Conservation (phyloP, 78 protist genomes). For the Dictyostelium brefeldianum region DNA sequence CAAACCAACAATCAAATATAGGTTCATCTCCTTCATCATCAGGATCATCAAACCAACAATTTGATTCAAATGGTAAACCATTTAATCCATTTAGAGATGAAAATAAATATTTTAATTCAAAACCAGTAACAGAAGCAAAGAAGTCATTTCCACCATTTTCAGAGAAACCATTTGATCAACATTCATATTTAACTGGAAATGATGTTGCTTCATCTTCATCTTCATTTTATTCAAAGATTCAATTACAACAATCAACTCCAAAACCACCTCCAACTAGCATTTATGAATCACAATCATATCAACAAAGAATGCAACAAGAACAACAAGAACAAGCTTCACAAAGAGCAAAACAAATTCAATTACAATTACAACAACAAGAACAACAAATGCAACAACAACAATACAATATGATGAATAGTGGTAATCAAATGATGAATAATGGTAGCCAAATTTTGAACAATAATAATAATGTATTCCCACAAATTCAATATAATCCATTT, state of each 20-base stretch:
- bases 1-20: background rate
- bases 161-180: constrained; percentile 60
- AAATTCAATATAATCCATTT: constrained; percentile 2
- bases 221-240: constrained; percentile 45
- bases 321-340: background rate
- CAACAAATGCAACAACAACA: background rate
- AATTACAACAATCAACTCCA: constrained; percentile 8
- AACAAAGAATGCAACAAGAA: background rate
- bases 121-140: background rate
- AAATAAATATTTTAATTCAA: constrained; percentile 44
- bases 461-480: background rate
- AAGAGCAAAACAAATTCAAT: background rate
- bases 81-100: constrained; percentile 70
- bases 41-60: background rate
- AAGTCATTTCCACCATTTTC: constrained; percentile 39
- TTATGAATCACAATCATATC: constrained; percentile 4
- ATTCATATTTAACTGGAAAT: constrained; percentile 19
- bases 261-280: constrained; percentile 65
- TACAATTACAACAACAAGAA: background rate
- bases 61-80: constrained; percentile 14
- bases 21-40: background rate
- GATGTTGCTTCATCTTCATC: background rate
- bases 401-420: background rate
- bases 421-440: background rate
- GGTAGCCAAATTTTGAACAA: background rate